Conservation (phyloP, 2,329 filamentous ascomycete genomes). For the Ilyonectria robusta region DNA sequence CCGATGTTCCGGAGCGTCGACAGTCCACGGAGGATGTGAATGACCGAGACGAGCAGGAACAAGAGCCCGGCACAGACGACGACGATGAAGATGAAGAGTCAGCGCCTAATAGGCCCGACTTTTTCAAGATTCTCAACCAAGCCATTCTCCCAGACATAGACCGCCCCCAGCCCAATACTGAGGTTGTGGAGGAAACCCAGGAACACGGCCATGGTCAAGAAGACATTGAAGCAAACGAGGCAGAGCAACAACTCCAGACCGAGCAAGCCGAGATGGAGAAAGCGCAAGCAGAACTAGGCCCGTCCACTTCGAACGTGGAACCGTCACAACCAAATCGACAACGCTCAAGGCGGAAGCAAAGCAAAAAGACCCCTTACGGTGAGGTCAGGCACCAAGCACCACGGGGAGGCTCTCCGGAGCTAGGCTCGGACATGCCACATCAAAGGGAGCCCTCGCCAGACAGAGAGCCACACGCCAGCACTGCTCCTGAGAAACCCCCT, state of each 20-base stretch:
- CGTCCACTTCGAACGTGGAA: slow-evolving; percentile 1
- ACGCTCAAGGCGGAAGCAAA: slow-evolving; percentile 23
- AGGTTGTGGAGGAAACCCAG: not conserved
- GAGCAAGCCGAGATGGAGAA: not conserved
- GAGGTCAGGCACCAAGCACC: slow-evolving; percentile 10
- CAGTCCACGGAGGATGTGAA: not conserved
- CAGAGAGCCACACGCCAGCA: slow-evolving; percentile 1
- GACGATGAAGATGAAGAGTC: slow-evolving; percentile 30
- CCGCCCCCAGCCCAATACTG: slow-evolving; percentile 2
- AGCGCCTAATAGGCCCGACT: slow-evolving; percentile 6
- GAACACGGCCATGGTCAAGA: not conserved
- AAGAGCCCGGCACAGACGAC: slow-evolving; percentile 1
- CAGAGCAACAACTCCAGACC: not conserved
- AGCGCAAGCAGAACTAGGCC: not conserved
- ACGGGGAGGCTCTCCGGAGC: slow-evolving; percentile 32
- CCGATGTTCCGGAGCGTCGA: slow-evolving; percentile 3
- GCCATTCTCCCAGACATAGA: slow-evolving; percentile 12
- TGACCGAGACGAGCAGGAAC: slow-evolving; percentile 2
- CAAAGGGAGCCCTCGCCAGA: not conserved
- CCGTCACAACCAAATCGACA: slow-evolving; percentile 2
- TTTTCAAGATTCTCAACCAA: slow-evolving; percentile 37
- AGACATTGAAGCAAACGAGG: not conserved
- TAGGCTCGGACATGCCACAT: slow-evolving; percentile 22
- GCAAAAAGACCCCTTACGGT: slow-evolving; percentile 28
- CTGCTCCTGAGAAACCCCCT: not conserved